Base-by-base conservation (phyloP, 2,329 filamentous ascomycete genomes). In the Hymenoscyphus repandus region DNA sequence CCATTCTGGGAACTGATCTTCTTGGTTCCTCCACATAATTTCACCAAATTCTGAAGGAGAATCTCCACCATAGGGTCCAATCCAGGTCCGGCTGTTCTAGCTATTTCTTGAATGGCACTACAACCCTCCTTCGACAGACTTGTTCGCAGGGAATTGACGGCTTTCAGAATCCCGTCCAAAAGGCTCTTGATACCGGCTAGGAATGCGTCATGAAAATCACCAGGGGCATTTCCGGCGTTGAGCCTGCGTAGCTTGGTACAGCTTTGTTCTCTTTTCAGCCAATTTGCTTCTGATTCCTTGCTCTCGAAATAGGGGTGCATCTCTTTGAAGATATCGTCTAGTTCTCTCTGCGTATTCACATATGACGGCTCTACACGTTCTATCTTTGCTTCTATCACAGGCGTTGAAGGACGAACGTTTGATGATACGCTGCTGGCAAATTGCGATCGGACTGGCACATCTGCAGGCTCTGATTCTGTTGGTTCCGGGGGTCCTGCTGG, bases 31-130 rank as follows among this genome's bases (percentile, higher is more conserved):
- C 85, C 89, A 58, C 86, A 91, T 56, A 96, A 80, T 70, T 96
- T 96, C 72, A 97, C 83, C 61, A 96, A 82, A 27, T 82, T 86
- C 64, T 96, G 90, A 70, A 97, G 81, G 18, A 96, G 76, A 45
- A 96, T 81, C 69, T 97, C 92, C 6, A 93, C 86, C 83, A 95
- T 88, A 10, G 86, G 80, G 63, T 97, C 92, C 62, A 96, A 83
- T 37, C 78, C 85, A 1, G 89, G 78, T 0, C 90, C 90, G 41
- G 88, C 83, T 7, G 79, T 82, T 58, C 78, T 80, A 15, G 90
- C 90, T 27, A 96, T 74, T 57, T 97, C 92, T 66, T 96, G 91
- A 30, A 96, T 76, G 43, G 95, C 72, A 57, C 80, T 81, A 64
- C 90, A 95, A 9, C 86, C 90, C 62, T 93, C 90, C 55, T 90